Evolutionary conservation across 1,284 basidiomycete species (phyloP), one percentile per base, ranked within the genome.

Genomic region (Puccinia hordei): DNA sequence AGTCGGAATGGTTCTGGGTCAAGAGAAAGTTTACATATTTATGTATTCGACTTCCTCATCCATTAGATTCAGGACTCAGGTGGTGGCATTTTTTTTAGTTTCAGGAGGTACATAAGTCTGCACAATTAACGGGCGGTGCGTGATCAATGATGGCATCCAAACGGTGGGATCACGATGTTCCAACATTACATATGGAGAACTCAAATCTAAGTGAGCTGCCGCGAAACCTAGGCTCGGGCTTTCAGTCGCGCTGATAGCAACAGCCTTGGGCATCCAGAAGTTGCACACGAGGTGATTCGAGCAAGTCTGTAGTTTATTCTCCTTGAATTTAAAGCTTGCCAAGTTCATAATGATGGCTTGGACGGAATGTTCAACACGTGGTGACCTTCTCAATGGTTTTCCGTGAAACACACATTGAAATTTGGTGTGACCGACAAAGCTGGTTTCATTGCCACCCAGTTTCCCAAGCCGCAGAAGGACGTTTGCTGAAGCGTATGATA

Each of bases 41-140:
- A 38, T 6, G 22, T 69, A 30, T 49, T 41, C 68, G 44, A 24
- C 49, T 69, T 69, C 46, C n/a, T 27, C n/a, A 66, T 46, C 63
- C 61, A 35, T 10, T 35, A 41, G 38, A 63, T 63, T 63, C 41
- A 41, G 12, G 38, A 41, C 38, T 6, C 38, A 46, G 63, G n/a
- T 66, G n/a, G 41, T n/a, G n/a, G 19, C 5, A 44, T 44, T 49
- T 17, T 35, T 44, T 27, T 27, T 15, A 44, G n/a, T 44, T 66
- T 66, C 41, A 66, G 63, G 63, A 66, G 63, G 53, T 55, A n/a
- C n/a, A n/a, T n/a, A n/a, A 12, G 15, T 24, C n/a, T n/a, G 24
- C 27, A 22, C 22, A 33, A 44, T 46, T 46, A 27, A 13, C n/a
- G 38, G 63, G 24, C n/a, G 24, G 63, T 27, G 63, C 63, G 35